Evolutionary conservation across 2,329 filamentous ascomycete species (phyloP).

Genomic region (Zopfia rhizophila): DNA sequence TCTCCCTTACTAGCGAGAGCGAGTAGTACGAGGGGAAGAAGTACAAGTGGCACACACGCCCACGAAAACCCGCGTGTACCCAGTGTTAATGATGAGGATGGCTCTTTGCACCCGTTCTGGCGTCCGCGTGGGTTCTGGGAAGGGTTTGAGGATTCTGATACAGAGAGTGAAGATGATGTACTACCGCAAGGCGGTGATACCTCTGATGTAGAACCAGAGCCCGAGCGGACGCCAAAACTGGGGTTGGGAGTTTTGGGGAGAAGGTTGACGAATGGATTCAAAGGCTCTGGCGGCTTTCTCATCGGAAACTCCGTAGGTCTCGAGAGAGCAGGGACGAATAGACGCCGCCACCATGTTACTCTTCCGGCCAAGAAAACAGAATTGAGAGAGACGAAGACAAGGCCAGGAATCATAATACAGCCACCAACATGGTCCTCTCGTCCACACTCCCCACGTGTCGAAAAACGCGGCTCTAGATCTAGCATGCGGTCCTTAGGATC

Average conservation of each 20-base stretch:
- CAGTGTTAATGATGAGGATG: slow-evolving; percentile 52
- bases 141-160: slow-evolving; percentile 58
- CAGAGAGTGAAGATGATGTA: slow-evolving; percentile 47
- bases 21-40: slow-evolving; percentile 37
- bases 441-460: slow-evolving; percentile 29
- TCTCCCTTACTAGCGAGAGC: slow-evolving; percentile 51
- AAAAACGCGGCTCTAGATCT: slow-evolving; percentile 32
- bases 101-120: slow-evolving; percentile 70
- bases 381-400: slow-evolving; percentile 2
- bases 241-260: slow-evolving; percentile 36
- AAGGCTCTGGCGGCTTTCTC: slow-evolving; percentile 57
- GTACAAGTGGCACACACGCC: slow-evolving; percentile 31
- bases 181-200: slow-evolving; percentile 60
- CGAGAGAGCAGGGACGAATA: slow-evolving; percentile 55
- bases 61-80: slow-evolving; percentile 36
- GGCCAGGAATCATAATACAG: slow-evolving; percentile 38
- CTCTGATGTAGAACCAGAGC: slow-evolving; percentile 47
- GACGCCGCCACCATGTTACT: slow-evolving; percentile 38
- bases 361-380: slow-evolving; percentile 30
- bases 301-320: slow-evolving; percentile 68
- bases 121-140: slow-evolving; percentile 72
- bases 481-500: slow-evolving; percentile 32
- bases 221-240: slow-evolving; percentile 24
- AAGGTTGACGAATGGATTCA: slow-evolving; percentile 51
- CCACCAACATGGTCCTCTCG: slow-evolving; percentile 33